Evolutionary conservation across 2,329 filamentous ascomycete species (phyloP).

Genomic region (Zymoseptoria tritici): DNA sequence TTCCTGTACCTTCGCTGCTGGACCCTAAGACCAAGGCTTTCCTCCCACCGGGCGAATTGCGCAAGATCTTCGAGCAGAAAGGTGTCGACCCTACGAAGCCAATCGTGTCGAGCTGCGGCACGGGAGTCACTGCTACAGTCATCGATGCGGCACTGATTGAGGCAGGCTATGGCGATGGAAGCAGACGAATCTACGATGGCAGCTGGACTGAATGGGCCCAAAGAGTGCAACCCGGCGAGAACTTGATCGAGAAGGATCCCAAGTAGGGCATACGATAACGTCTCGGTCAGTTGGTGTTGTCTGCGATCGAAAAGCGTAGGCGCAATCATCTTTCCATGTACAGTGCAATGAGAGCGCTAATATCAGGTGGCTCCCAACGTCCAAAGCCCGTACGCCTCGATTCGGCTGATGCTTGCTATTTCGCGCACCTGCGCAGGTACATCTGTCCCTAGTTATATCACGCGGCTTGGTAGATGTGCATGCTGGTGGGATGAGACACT

Average conservation of each 20-base stretch:
- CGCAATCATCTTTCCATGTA: too few relatives aligned
- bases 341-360: too few relatives aligned
- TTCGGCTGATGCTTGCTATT: too few relatives aligned
- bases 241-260: slow-evolving; percentile 21
- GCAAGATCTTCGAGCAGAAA: slow-evolving; percentile 68
- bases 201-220: slow-evolving; percentile 69
- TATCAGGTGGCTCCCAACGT: too few relatives aligned
- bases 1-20: slow-evolving; percentile 73
- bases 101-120: slow-evolving; percentile 83
- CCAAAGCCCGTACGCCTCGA: too few relatives aligned
- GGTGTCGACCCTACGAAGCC: slow-evolving; percentile 71
- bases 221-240: slow-evolving; percentile 27
- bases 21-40: slow-evolving; percentile 78
- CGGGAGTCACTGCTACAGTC: slow-evolving; percentile 85
- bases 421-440: too few relatives aligned
- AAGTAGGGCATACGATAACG: background rate
- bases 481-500: too few relatives aligned
- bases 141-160: slow-evolving; percentile 79
- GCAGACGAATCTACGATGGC: slow-evolving; percentile 74
- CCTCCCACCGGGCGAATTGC: slow-evolving; percentile 63
- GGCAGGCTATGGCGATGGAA: slow-evolving; percentile 64
- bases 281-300: too few relatives aligned
- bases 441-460: too few relatives aligned
- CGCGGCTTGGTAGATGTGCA: too few relatives aligned
- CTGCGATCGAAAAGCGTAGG: too few relatives aligned